Conservation (phyloP, 1,284 basidiomycete genomes). For the Xerocomus amazonicus region DNA sequence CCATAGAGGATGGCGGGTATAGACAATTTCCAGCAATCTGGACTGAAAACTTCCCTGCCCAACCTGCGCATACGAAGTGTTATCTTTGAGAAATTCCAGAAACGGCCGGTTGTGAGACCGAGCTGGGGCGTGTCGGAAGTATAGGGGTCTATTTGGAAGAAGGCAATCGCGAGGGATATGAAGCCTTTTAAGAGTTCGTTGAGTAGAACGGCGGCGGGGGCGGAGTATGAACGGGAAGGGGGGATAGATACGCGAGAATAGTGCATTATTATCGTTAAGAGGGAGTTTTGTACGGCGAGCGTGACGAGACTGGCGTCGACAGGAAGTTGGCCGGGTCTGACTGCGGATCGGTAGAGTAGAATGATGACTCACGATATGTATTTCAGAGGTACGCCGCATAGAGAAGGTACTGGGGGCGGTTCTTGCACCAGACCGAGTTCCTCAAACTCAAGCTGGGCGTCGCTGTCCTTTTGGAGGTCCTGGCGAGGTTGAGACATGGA, state of each 20-base stretch:
- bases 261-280: constrained; percentile 90
- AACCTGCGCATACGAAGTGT: constrained; percentile 42
- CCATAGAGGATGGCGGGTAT: constrained; percentile 79
- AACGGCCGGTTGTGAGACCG: constrained; percentile 23
- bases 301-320: constrained; percentile 69
- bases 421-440: constrained; percentile 48
- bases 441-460: constrained; percentile 43
- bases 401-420: constrained; percentile 43
- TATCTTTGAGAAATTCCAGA: constrained; percentile 36
- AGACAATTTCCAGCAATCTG: constrained; percentile 77
- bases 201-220: constrained; percentile 87
- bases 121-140: constrained; percentile 29
- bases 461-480: constrained; percentile 33
- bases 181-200: constrained; percentile 90
- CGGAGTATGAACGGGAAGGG: constrained; percentile 77
- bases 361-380: constrained; percentile 67
- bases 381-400: constrained; percentile 73
- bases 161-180: constrained; percentile 70
- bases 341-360: constrained; percentile 3
- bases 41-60: constrained; percentile 52
- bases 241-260: constrained; percentile 85
- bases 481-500: constrained; percentile 27
- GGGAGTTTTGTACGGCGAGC: constrained; percentile 90
- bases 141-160: constrained; percentile 40
- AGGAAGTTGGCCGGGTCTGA: constrained; percentile 1